These are phyloP conservation scores for Haplosporangium sp. DNA, from an alignment of 371 early-diverging fungal genomes.

Conservation along the genomic window DNA sequence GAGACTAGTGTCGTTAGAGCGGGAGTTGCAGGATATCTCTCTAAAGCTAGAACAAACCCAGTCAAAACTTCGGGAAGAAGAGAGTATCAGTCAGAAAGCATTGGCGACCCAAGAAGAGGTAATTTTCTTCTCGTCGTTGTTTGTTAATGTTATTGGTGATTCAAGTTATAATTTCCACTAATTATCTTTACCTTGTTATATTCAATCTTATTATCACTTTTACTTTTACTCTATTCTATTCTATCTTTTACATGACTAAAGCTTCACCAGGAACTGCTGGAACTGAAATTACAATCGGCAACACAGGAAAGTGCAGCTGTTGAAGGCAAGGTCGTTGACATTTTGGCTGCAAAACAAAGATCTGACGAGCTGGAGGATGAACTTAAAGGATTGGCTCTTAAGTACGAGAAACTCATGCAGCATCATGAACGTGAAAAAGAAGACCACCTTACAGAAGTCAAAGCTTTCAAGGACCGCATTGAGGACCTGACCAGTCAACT, in stretches of 20 bases:
- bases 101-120: conserved; percentile 34
- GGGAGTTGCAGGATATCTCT: conserved; percentile 22
- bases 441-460: conserved; percentile 20
- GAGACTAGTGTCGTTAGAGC: conserved; percentile 22
- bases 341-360: conserved; percentile 13
- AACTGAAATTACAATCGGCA: conserved; percentile 44
- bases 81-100: conserved; percentile 21
- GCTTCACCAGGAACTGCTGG: conserved; percentile 49
- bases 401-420: conserved; percentile 38
- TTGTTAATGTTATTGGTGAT: no score
- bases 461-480: conserved; percentile 45
- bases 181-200: neutral
- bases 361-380: conserved; percentile 37
- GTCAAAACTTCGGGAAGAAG: conserved; percentile 21
- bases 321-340: conserved; percentile 11
- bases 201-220: neutral
- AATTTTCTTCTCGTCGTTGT: no score
- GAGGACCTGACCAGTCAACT: conserved; percentile 32
- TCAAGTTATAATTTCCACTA: no score
- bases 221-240: neutral
- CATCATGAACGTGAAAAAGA: conserved; percentile 36
- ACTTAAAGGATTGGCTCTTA: conserved; percentile 35
- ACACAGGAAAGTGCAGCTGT: conserved; percentile 32
- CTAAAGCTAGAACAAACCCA: conserved; percentile 23
- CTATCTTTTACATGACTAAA: neutral